Evolutionary conservation across 306 rosid genomes (phyloP).

Genomic region (Cicer cuneatum): DNA sequence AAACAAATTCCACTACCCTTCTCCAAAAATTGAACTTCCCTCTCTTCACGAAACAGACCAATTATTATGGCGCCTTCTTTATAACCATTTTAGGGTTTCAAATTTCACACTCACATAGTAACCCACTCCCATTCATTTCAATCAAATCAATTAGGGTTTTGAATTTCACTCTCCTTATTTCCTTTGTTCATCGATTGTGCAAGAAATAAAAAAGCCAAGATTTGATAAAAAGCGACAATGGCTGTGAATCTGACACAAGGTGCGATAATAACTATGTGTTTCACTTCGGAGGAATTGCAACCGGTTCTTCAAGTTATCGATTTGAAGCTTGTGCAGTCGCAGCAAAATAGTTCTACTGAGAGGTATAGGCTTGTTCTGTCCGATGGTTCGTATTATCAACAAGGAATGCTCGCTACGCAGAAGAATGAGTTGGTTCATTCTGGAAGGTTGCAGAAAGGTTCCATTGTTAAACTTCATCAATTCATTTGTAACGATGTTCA

Average conservation of each 20-base stretch:
- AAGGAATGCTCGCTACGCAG: slow-evolving; percentile 78
- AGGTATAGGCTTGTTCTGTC: slow-evolving; percentile 70
- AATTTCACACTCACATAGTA: not conserved
- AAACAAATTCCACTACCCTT: not conserved
- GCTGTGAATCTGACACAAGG: slow-evolving; percentile 61
- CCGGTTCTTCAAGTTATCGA: slow-evolving; percentile 79
- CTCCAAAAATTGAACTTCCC: slow-evolving; percentile 42
- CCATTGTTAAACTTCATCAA: slow-evolving; percentile 56
- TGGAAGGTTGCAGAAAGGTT: slow-evolving; percentile 67
- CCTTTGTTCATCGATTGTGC: not conserved
- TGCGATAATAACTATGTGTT: slow-evolving; percentile 60
- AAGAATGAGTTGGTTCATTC: slow-evolving; percentile 52
- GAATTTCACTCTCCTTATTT: not conserved
- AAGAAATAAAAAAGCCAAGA: too few species aligned
- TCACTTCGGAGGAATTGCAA: slow-evolving; percentile 41
- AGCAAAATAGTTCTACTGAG: slow-evolving; percentile 49
- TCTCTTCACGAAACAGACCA: slow-evolving; percentile 42
- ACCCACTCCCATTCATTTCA: not conserved
- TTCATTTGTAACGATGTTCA: slow-evolving; percentile 64
- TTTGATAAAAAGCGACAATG: slow-evolving; percentile 30
- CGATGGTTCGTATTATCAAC: slow-evolving; percentile 69
- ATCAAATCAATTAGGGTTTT: not conserved
- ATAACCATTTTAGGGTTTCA: slow-evolving; percentile 60
- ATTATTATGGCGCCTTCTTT: slow-evolving; percentile 53
- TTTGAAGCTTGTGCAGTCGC: slow-evolving; percentile 59